Base-by-base conservation (phyloP, 1,284 basidiomycete genomes). In the Agaricales sp. region DNA sequence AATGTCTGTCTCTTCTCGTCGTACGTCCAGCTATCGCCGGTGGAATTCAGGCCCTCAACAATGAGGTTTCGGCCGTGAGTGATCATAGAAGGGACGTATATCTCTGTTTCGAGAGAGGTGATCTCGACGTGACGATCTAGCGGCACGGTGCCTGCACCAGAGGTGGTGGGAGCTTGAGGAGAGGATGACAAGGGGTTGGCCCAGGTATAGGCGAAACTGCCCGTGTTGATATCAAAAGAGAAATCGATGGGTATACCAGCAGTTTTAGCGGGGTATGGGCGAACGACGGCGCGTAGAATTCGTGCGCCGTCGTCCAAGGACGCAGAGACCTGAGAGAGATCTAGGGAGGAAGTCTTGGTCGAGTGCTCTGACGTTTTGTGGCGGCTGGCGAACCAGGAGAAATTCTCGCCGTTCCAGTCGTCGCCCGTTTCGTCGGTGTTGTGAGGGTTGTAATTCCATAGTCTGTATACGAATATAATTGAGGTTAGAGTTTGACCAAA, bases 341-440 rank as follows among this genome's bases (percentile, higher is more conserved):
- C 39, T 4, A n/a, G 4, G 39, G 18, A 6, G 16, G 39, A 41
- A n/a, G 30, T 11, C 55, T 73, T 69, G 20, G 80, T 64, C 43
- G 77, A 61, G 0, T 71, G 74, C 0, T 68, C 58, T 1, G 77
- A 75, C 11, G 78, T 63, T 0, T 76, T 77, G 4, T 82, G 77
- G 45, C 66, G 66, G 41, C 74, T 67, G 53, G 86, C 87, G 71
- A 90, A 95, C 85, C 90, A 95, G 2, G 90, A 92, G 63, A 96
- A 95, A 66, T 92, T 93, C 65, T 98, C 94, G 43, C 86, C 89
- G 61, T 96, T 97, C 95, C 95, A 98, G 53, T 82, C 73, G 62
- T 98, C 94, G 12, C 95, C 96, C 19, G 68, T 61, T 18, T 66
- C 61, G 57, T 95, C 90, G 37, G 77, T 75, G 64, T 97, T 97